A percentile compares a stretch with the other conserved stretches of the same genome.
Evolutionary conservation across 2,329 filamentous ascomycete genomes (phyloP).

Genomic region (Fusarium caatingaense): DNA sequence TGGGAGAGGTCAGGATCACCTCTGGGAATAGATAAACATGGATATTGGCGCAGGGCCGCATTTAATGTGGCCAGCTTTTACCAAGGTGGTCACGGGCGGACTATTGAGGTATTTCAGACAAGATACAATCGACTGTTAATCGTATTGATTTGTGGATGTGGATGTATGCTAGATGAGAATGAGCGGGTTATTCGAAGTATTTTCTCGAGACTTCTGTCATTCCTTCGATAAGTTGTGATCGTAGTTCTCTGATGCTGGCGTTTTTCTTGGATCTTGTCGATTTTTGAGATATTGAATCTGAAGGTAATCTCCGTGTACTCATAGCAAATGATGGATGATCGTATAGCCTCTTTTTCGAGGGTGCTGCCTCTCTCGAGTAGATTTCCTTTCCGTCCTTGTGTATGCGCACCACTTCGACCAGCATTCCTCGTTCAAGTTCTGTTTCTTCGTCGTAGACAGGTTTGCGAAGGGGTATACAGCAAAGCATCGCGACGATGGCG

Average conservation of each 20-base stretch:
- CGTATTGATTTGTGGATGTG: conserved; percentile 34
- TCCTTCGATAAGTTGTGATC: not conserved
- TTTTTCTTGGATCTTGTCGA: not conserved
- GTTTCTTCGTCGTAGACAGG: not conserved
- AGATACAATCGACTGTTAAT: conserved; percentile 38
- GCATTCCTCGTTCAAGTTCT: conserved; percentile 10
- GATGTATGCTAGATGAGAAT: conserved; percentile 33
- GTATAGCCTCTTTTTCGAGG: not conserved
- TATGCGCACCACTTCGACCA: conserved; percentile 15
- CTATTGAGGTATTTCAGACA: conserved; percentile 32
- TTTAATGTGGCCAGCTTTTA: conserved; percentile 31
- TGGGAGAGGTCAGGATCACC: conserved; percentile 40
- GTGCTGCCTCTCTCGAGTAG: not conserved
- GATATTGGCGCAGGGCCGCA: conserved; percentile 35
- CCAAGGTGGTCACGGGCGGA: conserved; percentile 32
- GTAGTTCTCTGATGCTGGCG: not conserved
- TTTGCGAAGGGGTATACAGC: not conserved
- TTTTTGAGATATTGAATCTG: not conserved
- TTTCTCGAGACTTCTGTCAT: not conserved
- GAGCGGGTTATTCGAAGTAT: conserved; percentile 1
- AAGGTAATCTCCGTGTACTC: not conserved
- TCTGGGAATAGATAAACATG: conserved; percentile 41
- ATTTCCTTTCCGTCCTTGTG: conserved; percentile 11
- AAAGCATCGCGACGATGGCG: not conserved
- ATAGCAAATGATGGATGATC: conserved; percentile 10